Conservation (phyloP, 139 green algal species). For the Picochlorum sp. region DNA sequence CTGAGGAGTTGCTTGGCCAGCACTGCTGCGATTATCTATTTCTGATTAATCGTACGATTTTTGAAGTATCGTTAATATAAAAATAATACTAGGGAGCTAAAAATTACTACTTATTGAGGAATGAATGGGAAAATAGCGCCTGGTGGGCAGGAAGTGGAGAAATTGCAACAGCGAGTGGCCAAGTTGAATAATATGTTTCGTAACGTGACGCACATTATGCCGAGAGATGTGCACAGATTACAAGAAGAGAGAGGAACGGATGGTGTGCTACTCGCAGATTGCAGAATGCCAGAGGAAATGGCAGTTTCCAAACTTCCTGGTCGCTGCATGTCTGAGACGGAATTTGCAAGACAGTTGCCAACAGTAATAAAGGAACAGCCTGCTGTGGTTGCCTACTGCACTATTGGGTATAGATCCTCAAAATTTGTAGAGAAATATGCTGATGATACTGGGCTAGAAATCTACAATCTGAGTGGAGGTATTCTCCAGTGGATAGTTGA, state of each 20-base stretch:
- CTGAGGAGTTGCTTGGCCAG: no score
- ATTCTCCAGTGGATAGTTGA: constrained; percentile 33
- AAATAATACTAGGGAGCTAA: no score
- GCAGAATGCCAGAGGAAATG: constrained; percentile 14
- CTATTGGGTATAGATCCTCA: constrained; percentile 35
- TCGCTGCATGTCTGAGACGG: constrained; percentile 2
- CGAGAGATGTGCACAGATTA: background rate
- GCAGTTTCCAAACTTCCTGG: constrained; percentile 22
- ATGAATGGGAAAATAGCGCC: no score
- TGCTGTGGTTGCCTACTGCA: constrained; percentile 34
- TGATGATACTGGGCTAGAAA: background rate
- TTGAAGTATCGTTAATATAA: no score
- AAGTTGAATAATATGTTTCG: background rate
- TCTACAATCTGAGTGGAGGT: constrained; percentile 33
- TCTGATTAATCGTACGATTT: no score
- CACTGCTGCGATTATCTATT: no score
- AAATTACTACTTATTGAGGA: no score
- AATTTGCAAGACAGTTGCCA: constrained; percentile 15
- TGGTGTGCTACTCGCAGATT: constrained; percentile 25
- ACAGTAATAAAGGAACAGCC: background rate
- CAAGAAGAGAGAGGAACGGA: background rate
- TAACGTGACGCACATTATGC: background rate
- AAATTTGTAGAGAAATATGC: constrained; percentile 17
- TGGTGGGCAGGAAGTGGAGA: no score
- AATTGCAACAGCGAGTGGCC: background rate